A percentile compares a stretch with the other conserved stretches of the same genome.
Evolutionary conservation across 75 land plant species (phyloP).

Genomic region (Adiantum capillusveneris): DNA sequence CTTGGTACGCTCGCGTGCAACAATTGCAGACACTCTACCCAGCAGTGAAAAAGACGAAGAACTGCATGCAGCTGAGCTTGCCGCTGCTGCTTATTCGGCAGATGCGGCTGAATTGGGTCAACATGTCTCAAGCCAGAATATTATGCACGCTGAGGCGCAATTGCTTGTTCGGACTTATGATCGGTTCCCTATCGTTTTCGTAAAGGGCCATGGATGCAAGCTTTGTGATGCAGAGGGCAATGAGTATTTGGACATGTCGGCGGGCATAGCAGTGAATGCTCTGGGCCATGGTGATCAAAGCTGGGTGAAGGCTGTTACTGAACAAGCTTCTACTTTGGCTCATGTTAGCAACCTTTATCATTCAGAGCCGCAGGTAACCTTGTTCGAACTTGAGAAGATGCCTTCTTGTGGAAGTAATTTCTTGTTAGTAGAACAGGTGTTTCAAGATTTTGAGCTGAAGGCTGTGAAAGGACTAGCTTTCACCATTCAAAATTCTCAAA

Average conservation of each 20-base stretch:
- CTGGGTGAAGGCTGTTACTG: slow-evolving; percentile 63
- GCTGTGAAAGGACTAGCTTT: too few relatives aligned
- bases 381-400: too few relatives aligned
- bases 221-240: slow-evolving; percentile 72
- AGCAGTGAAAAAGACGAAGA: too few relatives aligned
- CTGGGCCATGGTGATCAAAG: slow-evolving; percentile 69
- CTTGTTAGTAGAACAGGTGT: too few relatives aligned
- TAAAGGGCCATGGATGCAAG: slow-evolving; percentile 72
- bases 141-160: slow-evolving; percentile 52
- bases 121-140: slow-evolving; percentile 16
- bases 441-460: too few relatives aligned
- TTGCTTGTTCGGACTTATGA: slow-evolving; percentile 70
- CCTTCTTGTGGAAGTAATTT: too few relatives aligned
- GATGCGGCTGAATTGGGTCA: too few relatives aligned
- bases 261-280: slow-evolving; percentile 93
- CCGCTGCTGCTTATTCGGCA: too few relatives aligned
- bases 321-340: slow-evolving; percentile 61
- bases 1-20: too few relatives aligned
- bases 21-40: too few relatives aligned
- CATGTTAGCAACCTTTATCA: slow-evolving; percentile 84
- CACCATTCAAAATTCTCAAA: too few relatives aligned
- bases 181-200: slow-evolving; percentile 55
- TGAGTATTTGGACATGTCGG: slow-evolving; percentile 81
- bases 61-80: too few relatives aligned
- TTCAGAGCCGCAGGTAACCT: slow-evolving; percentile 75